Conservation (phyloP, 352 stramenopile genomes). For the Phytophthora sojae region DNA sequence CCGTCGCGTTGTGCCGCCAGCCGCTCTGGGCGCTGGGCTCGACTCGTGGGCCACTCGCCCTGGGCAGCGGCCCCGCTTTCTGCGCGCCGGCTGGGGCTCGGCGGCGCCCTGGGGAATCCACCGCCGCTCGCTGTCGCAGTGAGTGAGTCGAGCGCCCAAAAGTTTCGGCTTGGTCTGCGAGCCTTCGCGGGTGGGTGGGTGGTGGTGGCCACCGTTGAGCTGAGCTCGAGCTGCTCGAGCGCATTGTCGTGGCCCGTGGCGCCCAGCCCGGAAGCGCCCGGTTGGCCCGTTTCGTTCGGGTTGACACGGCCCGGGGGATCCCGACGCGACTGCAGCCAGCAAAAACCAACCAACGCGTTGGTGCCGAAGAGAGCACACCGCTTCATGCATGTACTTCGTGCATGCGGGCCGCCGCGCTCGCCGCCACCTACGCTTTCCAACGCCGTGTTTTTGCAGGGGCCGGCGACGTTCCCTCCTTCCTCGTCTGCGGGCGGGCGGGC, state of each 20-base stretch:
- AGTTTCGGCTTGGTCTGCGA: no score
- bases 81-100: constrained; percentile 11
- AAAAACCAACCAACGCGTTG: no score
- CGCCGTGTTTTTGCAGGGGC: constrained; percentile 27
- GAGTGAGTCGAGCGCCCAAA: not conserved
- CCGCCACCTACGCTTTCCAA: constrained; percentile 35
- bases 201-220: no score
- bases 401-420: not conserved
- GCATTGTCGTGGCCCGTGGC: no score
- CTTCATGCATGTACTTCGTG: no score
- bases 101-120: constrained; percentile 11
- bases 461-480: constrained; percentile 39
- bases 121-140: constrained; percentile 16
- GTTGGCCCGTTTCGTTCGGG: no score
- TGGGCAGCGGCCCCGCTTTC: not conserved
- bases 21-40: not conserved
- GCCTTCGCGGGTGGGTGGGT: no score
- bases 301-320: no score
- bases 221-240: no score
- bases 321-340: no score
- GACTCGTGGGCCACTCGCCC: not conserved
- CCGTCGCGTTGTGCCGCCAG: constrained; percentile 15
- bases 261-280: no score
- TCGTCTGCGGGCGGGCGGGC: constrained; percentile 29
- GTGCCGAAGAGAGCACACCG: no score